Base-by-base conservation (phyloP, 179 eudicot genomes). In the Drosera spatulata region DNA sequence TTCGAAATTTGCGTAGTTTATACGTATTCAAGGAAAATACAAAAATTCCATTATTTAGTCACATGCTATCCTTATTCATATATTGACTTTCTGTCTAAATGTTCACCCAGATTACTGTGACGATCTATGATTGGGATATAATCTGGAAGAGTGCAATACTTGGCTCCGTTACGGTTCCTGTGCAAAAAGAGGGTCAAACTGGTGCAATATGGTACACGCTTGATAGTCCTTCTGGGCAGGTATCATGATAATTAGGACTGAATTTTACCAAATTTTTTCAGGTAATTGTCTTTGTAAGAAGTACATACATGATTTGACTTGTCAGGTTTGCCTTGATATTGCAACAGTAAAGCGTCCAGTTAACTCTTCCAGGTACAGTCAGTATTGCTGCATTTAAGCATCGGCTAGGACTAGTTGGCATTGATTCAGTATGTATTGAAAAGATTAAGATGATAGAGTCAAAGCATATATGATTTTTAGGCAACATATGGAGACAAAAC, bases 101-200 rank as follows among this genome's bases (percentile, higher is more conserved):
- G 55, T 66, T 42, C 71, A 45, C 74, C 69, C 93, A 91, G 96
- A 82, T 91, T 65, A 76, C 71, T 56, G 87, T 91, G 64, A 80
- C 98, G 48, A 86, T 91, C 49, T 82, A 88, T 86, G 96, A 91
- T 56, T 88, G 98, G 98, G 98, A 91, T 67, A 91, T 91, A 74
- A 73, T 86, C 54, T 79, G 91, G 89, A 89, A 89, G 81, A 88
- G 98, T 81, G 83, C 93, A 59, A 80, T 84, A 69, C 87, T 91
- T 66, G 98, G 98, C 65, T 86, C 95, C 50, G 89, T 81, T 53
- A 73, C 80, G 50, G 65, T 91, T 67, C 77, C 80, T 55, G 82
- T 88, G 61, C 85, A 84, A 79, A 77, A 71, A 63, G 96, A 80
- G 78, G 87, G 83, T 47, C 91, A 91, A 59, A 80, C 79, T 62